These are phyloP conservation scores for Fusarium sp. DNA, from an alignment of 2,329 filamentous ascomycete species.

Conservation along the genomic window DNA sequence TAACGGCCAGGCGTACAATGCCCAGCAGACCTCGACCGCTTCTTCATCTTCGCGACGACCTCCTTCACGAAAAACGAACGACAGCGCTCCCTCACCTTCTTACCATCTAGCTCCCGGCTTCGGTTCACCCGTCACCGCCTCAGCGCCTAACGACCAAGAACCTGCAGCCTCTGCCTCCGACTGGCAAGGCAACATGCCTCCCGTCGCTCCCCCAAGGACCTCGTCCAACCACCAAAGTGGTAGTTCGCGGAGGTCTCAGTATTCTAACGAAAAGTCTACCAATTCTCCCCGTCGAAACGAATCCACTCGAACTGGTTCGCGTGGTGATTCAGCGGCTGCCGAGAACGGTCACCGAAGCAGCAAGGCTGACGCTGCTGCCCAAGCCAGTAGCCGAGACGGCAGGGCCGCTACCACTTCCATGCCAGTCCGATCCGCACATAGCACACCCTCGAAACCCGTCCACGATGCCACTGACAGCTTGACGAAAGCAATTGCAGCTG, in stretches of 20 bases:
- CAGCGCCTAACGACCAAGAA: constrained; percentile 53
- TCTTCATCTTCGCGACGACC: constrained; percentile 65
- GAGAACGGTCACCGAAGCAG: constrained; percentile 47
- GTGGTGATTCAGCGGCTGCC: constrained; percentile 44
- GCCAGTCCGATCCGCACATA: constrained; percentile 56
- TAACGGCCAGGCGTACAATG: constrained; percentile 67
- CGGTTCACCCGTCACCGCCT: constrained; percentile 58
- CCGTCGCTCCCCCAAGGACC: constrained; percentile 81
- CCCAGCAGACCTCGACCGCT: constrained; percentile 56
- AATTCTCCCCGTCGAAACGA: constrained; percentile 56
- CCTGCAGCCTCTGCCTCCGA: constrained; percentile 57
- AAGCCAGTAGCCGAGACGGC: constrained; percentile 53
- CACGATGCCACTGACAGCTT: constrained; percentile 84
- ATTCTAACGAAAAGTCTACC: constrained; percentile 56
- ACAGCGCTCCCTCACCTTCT: constrained; percentile 53
- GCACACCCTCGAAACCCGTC: constrained; percentile 64
- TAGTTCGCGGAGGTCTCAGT: constrained; percentile 56
- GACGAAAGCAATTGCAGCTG: constrained; percentile 70
- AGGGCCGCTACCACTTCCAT: constrained; percentile 51
- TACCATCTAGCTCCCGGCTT: constrained; percentile 55
- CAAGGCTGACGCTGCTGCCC: constrained; percentile 52
- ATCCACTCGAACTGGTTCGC: constrained; percentile 48
- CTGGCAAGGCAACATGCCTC: constrained; percentile 70
- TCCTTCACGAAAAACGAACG: constrained; percentile 62
- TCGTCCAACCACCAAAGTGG: constrained; percentile 71